phyloP scores from a whole-genome alignment of 176 grass and related monocot species.

The Oryza longistaminata region DNA sequence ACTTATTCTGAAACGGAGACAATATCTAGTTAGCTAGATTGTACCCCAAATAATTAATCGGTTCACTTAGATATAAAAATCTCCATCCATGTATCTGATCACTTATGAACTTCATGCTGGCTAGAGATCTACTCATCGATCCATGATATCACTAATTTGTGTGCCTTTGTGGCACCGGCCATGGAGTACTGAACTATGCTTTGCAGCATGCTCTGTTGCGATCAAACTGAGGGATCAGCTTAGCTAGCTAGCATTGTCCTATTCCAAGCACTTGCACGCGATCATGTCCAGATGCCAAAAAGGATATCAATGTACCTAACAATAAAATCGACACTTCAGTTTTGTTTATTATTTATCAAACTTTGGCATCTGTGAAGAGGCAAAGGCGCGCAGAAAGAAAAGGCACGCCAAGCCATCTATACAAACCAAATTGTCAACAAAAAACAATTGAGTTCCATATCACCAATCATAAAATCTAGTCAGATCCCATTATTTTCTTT shows the following conservation, averaged over 20 bases:
- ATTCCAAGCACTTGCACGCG: background rate
- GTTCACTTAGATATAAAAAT: background rate
- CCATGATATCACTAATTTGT: background rate
- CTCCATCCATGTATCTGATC: background rate
- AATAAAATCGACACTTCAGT: background rate
- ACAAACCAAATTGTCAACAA: background rate
- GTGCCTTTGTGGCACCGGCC: background rate
- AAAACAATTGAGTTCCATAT: constrained; percentile 22
- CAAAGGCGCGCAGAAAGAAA: background rate
- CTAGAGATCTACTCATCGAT: background rate
- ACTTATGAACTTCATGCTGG: background rate
- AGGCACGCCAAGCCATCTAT: background rate
- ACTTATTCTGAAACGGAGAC: too few species aligned
- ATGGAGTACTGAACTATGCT: background rate
- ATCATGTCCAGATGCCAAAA: background rate
- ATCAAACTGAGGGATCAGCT: background rate
- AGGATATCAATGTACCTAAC: constrained; percentile 1
- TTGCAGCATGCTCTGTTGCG: background rate
- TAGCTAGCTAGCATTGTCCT: background rate
- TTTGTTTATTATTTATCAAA: background rate
- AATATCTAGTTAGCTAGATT: background rate
- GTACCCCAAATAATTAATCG: background rate
- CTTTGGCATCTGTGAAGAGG: constrained; percentile 11
- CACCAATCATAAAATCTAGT: constrained; percentile 49
- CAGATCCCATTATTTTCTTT: constrained; percentile 29